phyloP scores from a whole-genome alignment of 2,329 filamentous ascomycete genomes.

The Trichophyton simii region DNA sequence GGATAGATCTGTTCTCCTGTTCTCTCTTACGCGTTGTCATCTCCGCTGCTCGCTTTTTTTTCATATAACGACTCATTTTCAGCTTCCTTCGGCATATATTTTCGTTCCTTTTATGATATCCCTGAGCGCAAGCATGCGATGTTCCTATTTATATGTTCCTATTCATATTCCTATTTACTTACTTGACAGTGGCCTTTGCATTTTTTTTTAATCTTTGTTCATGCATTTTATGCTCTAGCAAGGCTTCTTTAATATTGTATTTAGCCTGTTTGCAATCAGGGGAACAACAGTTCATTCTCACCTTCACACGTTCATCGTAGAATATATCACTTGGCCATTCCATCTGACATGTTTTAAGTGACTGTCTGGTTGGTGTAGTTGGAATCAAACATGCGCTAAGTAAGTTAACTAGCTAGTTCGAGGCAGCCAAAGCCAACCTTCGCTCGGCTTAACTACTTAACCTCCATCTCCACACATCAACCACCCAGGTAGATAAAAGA shows the following conservation, averaged over 20 bases:
- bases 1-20: conserved; percentile 4
- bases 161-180: background rate
- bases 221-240: background rate
- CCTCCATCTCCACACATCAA: too few species aligned
- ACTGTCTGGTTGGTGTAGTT: too few species aligned
- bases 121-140: conserved; percentile 1
- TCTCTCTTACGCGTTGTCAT: background rate
- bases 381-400: too few species aligned
- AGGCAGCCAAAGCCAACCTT: too few species aligned
- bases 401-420: too few species aligned
- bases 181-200: background rate
- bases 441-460: too few species aligned
- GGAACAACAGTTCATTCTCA: background rate
- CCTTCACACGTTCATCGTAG: too few species aligned
- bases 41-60: background rate
- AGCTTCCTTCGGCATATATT: background rate
- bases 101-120: background rate
- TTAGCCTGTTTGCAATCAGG: background rate
- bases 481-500: too few species aligned
- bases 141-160: background rate
- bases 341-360: too few species aligned
- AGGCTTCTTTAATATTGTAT: background rate
- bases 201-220: background rate
- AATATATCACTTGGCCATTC: too few species aligned
- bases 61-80: background rate